phyloP scores from a whole-genome alignment of 306 rosid species.

The Psophocarpus tetragonolobus region DNA sequence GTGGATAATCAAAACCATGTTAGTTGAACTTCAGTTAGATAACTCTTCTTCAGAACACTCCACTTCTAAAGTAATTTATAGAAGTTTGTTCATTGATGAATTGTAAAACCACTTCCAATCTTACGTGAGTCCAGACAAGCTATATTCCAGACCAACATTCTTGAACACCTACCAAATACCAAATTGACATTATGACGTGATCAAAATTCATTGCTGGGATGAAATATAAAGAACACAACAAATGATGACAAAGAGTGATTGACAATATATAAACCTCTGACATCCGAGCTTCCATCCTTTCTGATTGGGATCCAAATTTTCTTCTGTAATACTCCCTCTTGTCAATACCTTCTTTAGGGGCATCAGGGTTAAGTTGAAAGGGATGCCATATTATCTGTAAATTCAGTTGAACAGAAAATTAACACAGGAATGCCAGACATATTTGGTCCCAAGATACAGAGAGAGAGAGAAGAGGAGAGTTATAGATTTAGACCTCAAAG shows the following conservation, averaged over 20 bases:
- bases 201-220: neutral
- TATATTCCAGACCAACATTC: conserved; percentile 57
- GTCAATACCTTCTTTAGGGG: conserved; percentile 81
- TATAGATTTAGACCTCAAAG: conserved; percentile 61
- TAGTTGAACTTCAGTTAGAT: conserved; percentile 14
- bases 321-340: conserved; percentile 61
- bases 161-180: conserved; percentile 63
- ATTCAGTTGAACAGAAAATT: conserved; percentile 12
- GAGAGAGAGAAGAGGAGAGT: neutral
- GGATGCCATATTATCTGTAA: conserved; percentile 87
- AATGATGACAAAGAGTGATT: conserved; percentile 3
- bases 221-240: conserved; percentile 20
- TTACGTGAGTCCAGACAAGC: conserved; percentile 78
- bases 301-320: conserved; percentile 66
- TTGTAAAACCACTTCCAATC: conserved; percentile 34
- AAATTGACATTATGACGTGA: neutral
- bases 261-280: conserved; percentile 52
- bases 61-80: conserved; percentile 1
- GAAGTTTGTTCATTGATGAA: conserved; percentile 23
- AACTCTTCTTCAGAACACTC: neutral
- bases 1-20: conserved; percentile 38
- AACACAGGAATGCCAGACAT: neutral
- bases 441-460: conserved; percentile 1
- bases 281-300: conserved; percentile 72
- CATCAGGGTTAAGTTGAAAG: conserved; percentile 71